Evolutionary conservation across 352 stramenopile genomes (phyloP), one percentile per base, ranked within the genome.

Genomic region (Phytophthora syringae): DNA sequence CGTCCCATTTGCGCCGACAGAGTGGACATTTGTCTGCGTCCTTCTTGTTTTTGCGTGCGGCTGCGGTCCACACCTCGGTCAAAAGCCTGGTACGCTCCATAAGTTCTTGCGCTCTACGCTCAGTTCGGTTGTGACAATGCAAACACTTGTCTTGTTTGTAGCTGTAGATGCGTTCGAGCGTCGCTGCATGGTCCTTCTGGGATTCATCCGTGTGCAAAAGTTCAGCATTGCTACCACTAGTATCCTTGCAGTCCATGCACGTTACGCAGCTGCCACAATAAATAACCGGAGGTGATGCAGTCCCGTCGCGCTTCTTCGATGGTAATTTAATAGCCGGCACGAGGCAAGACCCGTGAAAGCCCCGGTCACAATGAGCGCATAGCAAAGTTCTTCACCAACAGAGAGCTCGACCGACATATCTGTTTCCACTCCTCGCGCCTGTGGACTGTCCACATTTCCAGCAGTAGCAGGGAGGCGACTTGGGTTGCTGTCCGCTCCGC

Each of bases 11-110:
- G 11, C 74, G 70, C 15, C 64, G 56, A 50, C 89, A 97, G 48
- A 93, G 82, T 3, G 89, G 89, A 42, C 89, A 97, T 20, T 86
- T 89, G 43, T 95, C 84, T 0, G 77, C 73, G 28, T 92, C 77
- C 30, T 81, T 88, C 28, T 84, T 84, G 25, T 77, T 72, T 43
- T 77, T 79, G 7, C 76, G 74, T 13, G 78, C 54, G 18, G 88
- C 75, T 1, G 70, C 48, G 10, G 77, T 76, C 84, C 87, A 94
- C 7, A 92, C 62, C 36, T 90, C 80, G 0, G 77, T 68, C 21
- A 93, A 64, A 15, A 78, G 58, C 56, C 86, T 80, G 21, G 64
- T 88, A 30, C 83, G 86, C 24, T 82, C 75, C 28, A 73, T 70
- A 18, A 82, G 65, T 20, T 83, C 52, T 40, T 68, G 80, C 25